Base-by-base conservation (phyloP, 805 yeast species). In the Lipomyces orientalis region DNA sequence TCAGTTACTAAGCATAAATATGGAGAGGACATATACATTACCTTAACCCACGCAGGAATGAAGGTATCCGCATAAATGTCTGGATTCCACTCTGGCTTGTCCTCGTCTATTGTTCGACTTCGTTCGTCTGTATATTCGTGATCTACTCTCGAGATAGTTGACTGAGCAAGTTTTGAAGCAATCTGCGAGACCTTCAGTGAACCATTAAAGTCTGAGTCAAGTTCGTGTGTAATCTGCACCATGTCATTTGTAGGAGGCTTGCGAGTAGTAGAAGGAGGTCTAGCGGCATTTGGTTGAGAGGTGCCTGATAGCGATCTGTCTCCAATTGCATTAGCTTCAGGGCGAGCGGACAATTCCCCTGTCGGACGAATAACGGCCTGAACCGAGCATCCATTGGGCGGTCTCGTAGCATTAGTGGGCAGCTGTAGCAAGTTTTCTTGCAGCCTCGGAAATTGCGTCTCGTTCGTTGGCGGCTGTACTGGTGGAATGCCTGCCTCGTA, bases 41-140 rank as follows among this genome's bases (percentile, higher is more conserved):
- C 69, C 67, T 67, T 69, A 2, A 66, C 37, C 72, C 72, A 69
- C 14, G 61, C 5, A 2, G 72, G 70, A 31, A 64, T 43, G 33
- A 55, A 69, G 14, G 56, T 16, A 3, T 19, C n/a, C 4, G 70
- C 72, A 25, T 69, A 69, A 6, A 69, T 39, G 33, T 69, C 72
- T 29, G 70, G 66, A 6, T 22, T 55, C 70, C 70, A 68, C 10
- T 64, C 62, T 16, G 16, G 49, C 49, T 43, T 16, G 60, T 16
- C 31, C 43, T 16, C 29, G 19, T 14, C 49, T 43, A 43, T 16
- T 43, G 49, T 6, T 43, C 57, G 19, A 31, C n/a, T 54, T 8
- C 16, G 37, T 2, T 46, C 52, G 52, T 46, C 52, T 54, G 35
- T 31, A 31, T 31, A 19, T 14, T 10, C n/a, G 6, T 16, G 37